phyloP scores from a whole-genome alignment of 73 alveolate species.

The Paramecium sonneborni region DNA sequence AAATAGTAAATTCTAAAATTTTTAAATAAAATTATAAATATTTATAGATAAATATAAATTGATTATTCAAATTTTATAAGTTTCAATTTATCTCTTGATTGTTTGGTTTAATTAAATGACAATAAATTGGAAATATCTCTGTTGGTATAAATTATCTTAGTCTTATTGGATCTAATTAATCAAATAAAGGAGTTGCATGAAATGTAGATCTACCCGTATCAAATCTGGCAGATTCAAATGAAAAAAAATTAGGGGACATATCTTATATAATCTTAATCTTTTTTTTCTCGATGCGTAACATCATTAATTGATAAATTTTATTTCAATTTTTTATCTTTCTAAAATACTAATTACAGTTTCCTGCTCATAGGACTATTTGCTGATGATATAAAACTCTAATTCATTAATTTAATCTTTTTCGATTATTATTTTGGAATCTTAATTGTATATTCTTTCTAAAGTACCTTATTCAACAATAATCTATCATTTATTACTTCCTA shows the following conservation, averaged over 20 bases:
- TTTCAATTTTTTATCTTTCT: neutral
- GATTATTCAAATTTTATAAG: neutral
- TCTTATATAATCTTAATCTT: neutral
- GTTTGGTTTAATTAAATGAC: neutral
- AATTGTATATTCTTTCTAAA: neutral
- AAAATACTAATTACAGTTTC: neutral
- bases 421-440: neutral
- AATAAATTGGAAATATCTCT: neutral
- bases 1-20: too few relatives aligned
- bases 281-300: neutral
- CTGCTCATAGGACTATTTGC: neutral
- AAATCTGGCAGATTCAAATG: neutral
- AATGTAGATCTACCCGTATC: neutral
- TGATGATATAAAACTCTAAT: neutral
- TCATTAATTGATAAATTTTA: neutral
- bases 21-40: too few relatives aligned
- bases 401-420: neutral
- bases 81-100: neutral
- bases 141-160: neutral
- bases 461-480: neutral
- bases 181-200: slow-evolving; percentile 8
- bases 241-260: neutral
- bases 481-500: neutral
- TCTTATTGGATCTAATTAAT: neutral
- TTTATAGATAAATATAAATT: neutral